A percentile compares a stretch with the other conserved stretches of the same genome.
phyloP scores from a whole-genome alignment of 768 basidiomycete species.

The Kwoniella dendrophila region DNA sequence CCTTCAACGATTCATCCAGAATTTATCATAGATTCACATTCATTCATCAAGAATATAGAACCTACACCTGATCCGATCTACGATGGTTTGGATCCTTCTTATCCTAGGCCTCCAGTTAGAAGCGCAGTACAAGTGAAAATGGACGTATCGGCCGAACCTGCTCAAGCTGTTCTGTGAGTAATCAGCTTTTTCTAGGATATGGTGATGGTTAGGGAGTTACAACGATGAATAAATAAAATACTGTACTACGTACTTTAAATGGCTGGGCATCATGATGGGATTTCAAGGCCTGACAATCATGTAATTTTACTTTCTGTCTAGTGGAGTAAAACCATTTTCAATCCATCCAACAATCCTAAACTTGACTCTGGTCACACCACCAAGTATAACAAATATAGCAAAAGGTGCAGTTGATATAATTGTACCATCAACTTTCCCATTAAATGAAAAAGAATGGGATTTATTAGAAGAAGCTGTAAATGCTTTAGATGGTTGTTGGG shows the following conservation, averaged over 20 bases:
- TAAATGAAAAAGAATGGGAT: constrained; percentile 44
- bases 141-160: constrained; percentile 29
- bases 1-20: constrained; percentile 39
- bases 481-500: constrained; percentile 32
- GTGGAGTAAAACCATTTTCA: constrained; percentile 37
- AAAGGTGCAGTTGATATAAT: constrained; percentile 46
- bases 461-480: constrained; percentile 40
- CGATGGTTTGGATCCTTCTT: constrained; percentile 12
- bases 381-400: constrained; percentile 38
- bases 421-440: constrained; percentile 34
- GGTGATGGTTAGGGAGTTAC: no score
- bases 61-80: constrained; percentile 25
- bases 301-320: not conserved
- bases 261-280: no score
- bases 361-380: constrained; percentile 31
- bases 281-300: not conserved
- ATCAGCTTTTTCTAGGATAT: no score
- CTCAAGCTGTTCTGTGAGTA: constrained; percentile 26
- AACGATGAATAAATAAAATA: no score
- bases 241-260: no score
- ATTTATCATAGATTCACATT: constrained; percentile 45
- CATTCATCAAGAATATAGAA: constrained; percentile 21
- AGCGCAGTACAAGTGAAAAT: constrained; percentile 38
- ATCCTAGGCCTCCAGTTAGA: constrained; percentile 34
- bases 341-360: constrained; percentile 51